These are phyloP conservation scores for Aspergillus phoenicis DNA, from an alignment of 2,329 filamentous ascomycete genomes.

Conservation along the genomic window DNA sequence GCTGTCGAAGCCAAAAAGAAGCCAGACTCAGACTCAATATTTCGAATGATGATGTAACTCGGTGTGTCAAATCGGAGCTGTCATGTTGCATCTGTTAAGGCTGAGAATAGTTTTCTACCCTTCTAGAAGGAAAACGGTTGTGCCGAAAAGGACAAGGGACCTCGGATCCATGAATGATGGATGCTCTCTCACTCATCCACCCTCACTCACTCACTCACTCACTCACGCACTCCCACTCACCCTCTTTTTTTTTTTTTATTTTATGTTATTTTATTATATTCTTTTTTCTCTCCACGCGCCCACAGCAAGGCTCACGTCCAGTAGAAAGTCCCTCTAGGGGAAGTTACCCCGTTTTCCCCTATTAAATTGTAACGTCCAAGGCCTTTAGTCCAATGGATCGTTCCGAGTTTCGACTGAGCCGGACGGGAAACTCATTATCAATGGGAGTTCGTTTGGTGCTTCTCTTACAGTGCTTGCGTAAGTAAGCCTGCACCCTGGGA, in stretches of 20 bases:
- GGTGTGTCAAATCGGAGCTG: slow-evolving; percentile 11
- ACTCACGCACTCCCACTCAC: no score
- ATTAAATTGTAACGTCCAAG: slow-evolving; percentile 3
- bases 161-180: background rate
- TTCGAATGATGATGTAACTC: slow-evolving; percentile 15
- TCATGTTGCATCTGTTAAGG: slow-evolving; percentile 10
- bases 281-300: no score
- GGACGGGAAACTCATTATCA: background rate
- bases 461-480: slow-evolving; percentile 1
- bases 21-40: background rate
- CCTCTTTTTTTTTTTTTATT: no score
- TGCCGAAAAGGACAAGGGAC: background rate
- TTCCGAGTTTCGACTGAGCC: background rate
- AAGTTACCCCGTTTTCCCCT: background rate
- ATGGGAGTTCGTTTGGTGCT: background rate
- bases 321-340: background rate
- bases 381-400: background rate
- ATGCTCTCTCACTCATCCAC: background rate
- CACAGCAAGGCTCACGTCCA: background rate
- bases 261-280: no score
- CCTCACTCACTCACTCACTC: background rate
- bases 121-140: slow-evolving; percentile 10
- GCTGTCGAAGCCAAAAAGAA: background rate
- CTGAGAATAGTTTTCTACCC: slow-evolving; percentile 13
- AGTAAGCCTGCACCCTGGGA: slow-evolving; percentile 8